Conservation (phyloP, 164 flowering plant species). For the Vitis riparia region DNA sequence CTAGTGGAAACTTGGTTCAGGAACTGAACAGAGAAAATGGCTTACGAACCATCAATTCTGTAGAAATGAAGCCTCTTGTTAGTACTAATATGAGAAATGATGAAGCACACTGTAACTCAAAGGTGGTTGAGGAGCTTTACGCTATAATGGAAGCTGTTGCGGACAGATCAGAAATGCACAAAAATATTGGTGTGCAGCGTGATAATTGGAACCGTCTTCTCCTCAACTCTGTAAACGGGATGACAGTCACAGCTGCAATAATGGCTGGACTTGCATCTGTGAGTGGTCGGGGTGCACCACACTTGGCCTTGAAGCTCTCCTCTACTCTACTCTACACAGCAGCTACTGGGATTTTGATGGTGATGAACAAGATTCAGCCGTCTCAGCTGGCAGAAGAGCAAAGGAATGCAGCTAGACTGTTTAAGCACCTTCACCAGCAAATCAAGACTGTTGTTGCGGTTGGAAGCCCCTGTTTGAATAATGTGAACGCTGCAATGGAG, state of each 20-base stretch:
- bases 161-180: constrained; percentile 5
- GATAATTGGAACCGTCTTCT: constrained; percentile 16
- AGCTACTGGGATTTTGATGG: constrained; percentile 9
- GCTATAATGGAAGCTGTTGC: constrained; percentile 2
- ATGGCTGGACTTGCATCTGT: constrained; percentile 7
- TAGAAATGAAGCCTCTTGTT: not conserved
- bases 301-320: constrained; percentile 11
- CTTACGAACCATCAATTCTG: not conserved
- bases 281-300: not conserved
- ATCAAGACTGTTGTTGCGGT: not conserved
- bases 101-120: not conserved
- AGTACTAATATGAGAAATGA: not conserved
- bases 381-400: constrained; percentile 26
- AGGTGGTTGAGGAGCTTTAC: not conserved
- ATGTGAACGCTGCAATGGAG: constrained; percentile 9
- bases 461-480: not conserved
- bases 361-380: constrained; percentile 22
- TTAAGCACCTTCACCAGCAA: constrained; percentile 7
- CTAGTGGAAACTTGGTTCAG: not conserved
- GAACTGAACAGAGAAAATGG: not conserved
- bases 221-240: constrained; percentile 4
- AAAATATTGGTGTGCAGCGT: not conserved
- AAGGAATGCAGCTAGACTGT: constrained; percentile 14
- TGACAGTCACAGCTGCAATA: constrained; percentile 4
- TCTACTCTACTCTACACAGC: constrained; percentile 10